phyloP scores from a whole-genome alignment of 148 eudicot species.

The Suaeda aralocaspica region DNA sequence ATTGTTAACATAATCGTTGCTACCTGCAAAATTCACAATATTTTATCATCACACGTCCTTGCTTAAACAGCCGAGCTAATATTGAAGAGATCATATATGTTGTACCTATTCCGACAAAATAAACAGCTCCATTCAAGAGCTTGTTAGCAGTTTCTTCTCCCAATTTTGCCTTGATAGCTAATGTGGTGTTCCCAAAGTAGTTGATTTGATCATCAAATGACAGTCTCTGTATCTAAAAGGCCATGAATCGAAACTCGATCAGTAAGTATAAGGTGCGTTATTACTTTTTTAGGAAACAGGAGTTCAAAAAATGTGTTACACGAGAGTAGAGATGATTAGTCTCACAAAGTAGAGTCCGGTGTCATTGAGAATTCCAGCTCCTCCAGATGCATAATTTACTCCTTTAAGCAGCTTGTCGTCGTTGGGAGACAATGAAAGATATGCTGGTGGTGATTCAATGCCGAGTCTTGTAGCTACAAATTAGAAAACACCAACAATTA shows the following conservation, averaged over 20 bases:
- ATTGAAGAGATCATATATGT: too few species aligned
- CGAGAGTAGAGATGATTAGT: neutral
- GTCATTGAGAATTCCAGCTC: constrained; percentile 94
- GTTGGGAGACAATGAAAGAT: constrained; percentile 55
- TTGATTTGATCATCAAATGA: constrained; percentile 81
- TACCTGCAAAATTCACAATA: constrained; percentile 58
- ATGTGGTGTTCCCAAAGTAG: constrained; percentile 54
- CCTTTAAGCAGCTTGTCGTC: constrained; percentile 66
- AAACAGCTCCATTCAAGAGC: constrained; percentile 59
- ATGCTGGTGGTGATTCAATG: constrained; percentile 72
- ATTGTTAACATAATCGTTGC: constrained; percentile 93
- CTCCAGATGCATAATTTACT: constrained; percentile 92
- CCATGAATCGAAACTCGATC: too few species aligned
- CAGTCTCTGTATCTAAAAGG: constrained; percentile 58
- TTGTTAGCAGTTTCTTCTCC: constrained; percentile 57
- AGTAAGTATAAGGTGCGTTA: too few species aligned
- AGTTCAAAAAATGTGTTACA: too few species aligned
- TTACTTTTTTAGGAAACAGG: too few species aligned
- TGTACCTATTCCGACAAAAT: constrained; percentile 76
- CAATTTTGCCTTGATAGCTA: constrained; percentile 52
- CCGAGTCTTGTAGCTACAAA: constrained; percentile 69
- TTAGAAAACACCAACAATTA: neutral
- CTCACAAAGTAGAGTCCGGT: constrained; percentile 83
- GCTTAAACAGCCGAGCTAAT: too few species aligned
- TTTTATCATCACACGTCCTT: too few species aligned